Conservation (phyloP, 768 basidiomycete genomes). For the Termitomyces sp. region DNA sequence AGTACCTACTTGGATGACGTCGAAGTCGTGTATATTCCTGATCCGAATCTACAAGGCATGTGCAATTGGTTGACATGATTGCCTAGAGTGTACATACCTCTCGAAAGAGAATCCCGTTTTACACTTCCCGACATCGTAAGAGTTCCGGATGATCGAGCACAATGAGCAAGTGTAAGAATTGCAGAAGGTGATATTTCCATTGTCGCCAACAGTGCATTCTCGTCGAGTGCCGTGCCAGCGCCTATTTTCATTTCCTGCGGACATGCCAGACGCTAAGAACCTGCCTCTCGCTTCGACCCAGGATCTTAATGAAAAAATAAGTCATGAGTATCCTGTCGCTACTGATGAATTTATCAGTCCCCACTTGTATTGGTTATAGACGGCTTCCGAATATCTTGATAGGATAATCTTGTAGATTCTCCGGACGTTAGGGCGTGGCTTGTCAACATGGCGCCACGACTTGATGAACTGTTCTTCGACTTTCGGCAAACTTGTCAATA, state of each 20-base stretch:
- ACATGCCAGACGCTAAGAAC: constrained; percentile 46
- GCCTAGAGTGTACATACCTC: constrained; percentile 30
- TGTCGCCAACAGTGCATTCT: constrained; percentile 59
- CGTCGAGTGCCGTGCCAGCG: constrained; percentile 73
- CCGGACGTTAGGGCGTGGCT: constrained; percentile 50
- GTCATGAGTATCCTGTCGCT: not conserved
- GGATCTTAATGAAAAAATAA: constrained; percentile 25
- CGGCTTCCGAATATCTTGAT: constrained; percentile 39
- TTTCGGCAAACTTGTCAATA: constrained; percentile 15
- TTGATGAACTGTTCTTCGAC: constrained; percentile 63
- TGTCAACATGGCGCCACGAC: constrained; percentile 59
- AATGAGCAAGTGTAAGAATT: constrained; percentile 52
- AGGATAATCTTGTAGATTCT: constrained; percentile 61
- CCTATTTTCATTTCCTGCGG: constrained; percentile 66
- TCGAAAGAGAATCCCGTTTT: constrained; percentile 74
- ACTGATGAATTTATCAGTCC: constrained; percentile 2
- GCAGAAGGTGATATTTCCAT: constrained; percentile 51
- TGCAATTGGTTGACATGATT: not conserved
- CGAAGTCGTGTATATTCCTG: constrained; percentile 70
- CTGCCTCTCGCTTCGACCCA: constrained; percentile 56
- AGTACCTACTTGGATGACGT: constrained; percentile 62
- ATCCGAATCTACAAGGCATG: constrained; percentile 45
- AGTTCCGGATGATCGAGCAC: constrained; percentile 58
- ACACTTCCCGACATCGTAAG: constrained; percentile 56
- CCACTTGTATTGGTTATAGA: constrained; percentile 60